These are phyloP conservation scores for Sphagnurus paluster DNA, from an alignment of 1,284 basidiomycete species.

Conservation along the genomic window DNA sequence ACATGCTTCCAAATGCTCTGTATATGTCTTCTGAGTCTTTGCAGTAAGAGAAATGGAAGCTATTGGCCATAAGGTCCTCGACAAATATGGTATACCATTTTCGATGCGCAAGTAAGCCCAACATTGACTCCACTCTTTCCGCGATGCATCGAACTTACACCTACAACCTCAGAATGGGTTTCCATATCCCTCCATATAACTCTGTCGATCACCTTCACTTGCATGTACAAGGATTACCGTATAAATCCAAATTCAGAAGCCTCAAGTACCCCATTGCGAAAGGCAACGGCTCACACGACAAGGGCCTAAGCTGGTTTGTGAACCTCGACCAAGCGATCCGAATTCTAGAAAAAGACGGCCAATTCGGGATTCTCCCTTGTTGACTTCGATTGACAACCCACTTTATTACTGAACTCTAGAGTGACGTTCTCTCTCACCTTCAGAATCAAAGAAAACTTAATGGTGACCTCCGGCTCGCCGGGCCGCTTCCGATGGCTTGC, in stretches of 20 bases:
- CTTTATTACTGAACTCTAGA: too few relatives aligned
- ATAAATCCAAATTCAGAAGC: conserved; percentile 42
- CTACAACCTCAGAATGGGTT: conserved; percentile 58
- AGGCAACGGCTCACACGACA: conserved; percentile 44
- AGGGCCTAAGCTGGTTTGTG: conserved; percentile 80
- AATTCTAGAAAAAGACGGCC: conserved; percentile 58
- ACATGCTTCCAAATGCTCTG: conserved; percentile 19
- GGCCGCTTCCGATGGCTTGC: too few relatives aligned
- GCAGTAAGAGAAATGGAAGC: conserved; percentile 62
- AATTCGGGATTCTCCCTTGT: conserved; percentile 56
- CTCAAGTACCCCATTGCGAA: conserved; percentile 59
- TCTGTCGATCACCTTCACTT: conserved; percentile 82
- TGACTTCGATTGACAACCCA: too few relatives aligned
- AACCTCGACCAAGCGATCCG: conserved; percentile 61
- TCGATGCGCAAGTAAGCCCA: conserved; percentile 49
- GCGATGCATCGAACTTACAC: background rate
- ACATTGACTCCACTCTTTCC: too few relatives aligned
- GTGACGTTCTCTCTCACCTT: too few relatives aligned
- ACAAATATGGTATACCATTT: conserved; percentile 41
- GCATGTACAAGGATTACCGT: conserved; percentile 75
- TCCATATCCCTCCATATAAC: conserved; percentile 82
- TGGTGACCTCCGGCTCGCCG: too few relatives aligned
- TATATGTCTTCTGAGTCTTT: background rate
- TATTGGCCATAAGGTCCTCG: conserved; percentile 56
- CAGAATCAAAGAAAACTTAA: too few relatives aligned